Conservation (phyloP, 2,329 filamentous ascomycete genomes). For the Blumeriella jaapii region DNA sequence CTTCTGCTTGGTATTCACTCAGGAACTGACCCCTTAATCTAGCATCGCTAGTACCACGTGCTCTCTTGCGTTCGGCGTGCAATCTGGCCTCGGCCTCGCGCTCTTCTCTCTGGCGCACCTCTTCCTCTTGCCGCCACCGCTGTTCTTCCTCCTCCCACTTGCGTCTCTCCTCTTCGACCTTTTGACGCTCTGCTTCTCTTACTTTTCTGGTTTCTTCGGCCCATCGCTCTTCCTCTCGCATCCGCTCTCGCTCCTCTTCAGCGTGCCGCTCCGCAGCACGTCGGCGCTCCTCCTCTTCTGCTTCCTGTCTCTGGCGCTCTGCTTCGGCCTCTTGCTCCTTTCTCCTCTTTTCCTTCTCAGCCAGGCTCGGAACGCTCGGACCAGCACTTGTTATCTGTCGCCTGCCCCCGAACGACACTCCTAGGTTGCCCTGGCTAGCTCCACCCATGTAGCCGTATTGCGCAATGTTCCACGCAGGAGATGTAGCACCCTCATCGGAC, state of each 20-base stretch:
- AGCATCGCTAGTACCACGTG: slow-evolving; percentile 49
- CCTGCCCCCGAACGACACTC: slow-evolving; percentile 81
- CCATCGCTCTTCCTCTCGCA: slow-evolving; percentile 56
- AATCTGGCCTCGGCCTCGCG: slow-evolving; percentile 57
- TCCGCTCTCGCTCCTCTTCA: slow-evolving; percentile 49
- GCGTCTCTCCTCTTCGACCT: slow-evolving; percentile 56
- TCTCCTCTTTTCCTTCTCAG: slow-evolving; percentile 67
- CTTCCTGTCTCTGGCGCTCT: slow-evolving; percentile 44
- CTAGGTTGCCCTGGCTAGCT: slow-evolving; percentile 89
- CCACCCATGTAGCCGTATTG: slow-evolving; percentile 99
- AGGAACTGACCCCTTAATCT: slow-evolving; percentile 73
- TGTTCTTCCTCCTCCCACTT: slow-evolving; percentile 68
- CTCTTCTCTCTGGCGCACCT: slow-evolving; percentile 59
- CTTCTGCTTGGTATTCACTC: slow-evolving; percentile 73
- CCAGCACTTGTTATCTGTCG: slow-evolving; percentile 82
- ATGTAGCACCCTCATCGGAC: slow-evolving; percentile 66
- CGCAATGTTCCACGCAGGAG: slow-evolving; percentile 94
- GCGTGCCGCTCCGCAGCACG: slow-evolving; percentile 36
- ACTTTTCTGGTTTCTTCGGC: slow-evolving; percentile 50
- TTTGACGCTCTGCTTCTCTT: slow-evolving; percentile 45
- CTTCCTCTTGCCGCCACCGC: slow-evolving; percentile 67
- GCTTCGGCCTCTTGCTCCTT: slow-evolving; percentile 46
- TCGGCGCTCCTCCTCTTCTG: slow-evolving; percentile 40
- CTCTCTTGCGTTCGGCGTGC: slow-evolving; percentile 51
- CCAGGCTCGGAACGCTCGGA: slow-evolving; percentile 67